Base-by-base conservation (phyloP, 768 basidiomycete species). In the Termitomyces titanicus region DNA sequence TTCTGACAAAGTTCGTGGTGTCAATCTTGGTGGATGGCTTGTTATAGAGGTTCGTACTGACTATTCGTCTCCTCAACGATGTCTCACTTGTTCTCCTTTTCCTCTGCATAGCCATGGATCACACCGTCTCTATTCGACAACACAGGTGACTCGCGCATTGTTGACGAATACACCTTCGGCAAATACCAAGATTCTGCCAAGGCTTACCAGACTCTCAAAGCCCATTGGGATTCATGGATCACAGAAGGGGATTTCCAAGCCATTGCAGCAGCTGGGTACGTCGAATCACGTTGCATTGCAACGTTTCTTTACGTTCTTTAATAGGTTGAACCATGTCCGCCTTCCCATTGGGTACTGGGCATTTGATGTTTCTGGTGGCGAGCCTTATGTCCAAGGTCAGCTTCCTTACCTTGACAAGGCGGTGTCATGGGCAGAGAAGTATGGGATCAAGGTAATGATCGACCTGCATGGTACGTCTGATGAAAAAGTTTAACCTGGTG, bases 301-400 rank as follows among this genome's bases (percentile, higher is more conserved):
- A 25, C 34, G 51, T 46, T 51, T 54, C 37, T 35, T 55, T 34
- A 35, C 37, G 29, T 34, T 11, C 3, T 9, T 47, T 59, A 55
- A n/a, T 64, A 89, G 89, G 15, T 73, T 92, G 51, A 92, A 92
- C 64, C 89, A 92, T 67, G 86, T 93, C 51, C 83, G 91, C 42
- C 64, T 93, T 40, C 91, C 92, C 17, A 89, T 95, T 39, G 94
- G 92, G 12, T 96, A 91, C 69, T 95, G 91, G 91, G 92, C 89
- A 1, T 92, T 86, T 62, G 91, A 94, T 55, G 83, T 92, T 31
- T 78, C 80, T n/a, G 75, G 77, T 17, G 89, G 89, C 5, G 88
- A 93, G 63, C 92, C 92, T 7, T 92, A 79, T 67, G 82, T 89
- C 55, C 80, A 83, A 70, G 90, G 90, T 11, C 90, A 92, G 66